phyloP scores from a whole-genome alignment of 75 land plant genomes.

The Chamaecyparis obtusa region DNA sequence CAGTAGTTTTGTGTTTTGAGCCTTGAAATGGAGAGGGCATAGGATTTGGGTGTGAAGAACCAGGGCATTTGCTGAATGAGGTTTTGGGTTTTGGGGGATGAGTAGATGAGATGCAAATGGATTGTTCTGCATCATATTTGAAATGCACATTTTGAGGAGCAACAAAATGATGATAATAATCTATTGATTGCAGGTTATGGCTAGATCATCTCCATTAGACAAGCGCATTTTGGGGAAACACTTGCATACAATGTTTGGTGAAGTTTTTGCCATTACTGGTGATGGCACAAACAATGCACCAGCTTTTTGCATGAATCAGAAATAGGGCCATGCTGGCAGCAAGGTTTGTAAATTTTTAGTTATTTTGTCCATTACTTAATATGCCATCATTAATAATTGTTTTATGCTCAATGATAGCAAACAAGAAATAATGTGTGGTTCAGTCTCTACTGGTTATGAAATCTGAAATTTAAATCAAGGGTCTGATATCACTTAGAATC shows the following conservation, averaged over 20 bases:
- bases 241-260: slow-evolving; percentile 50
- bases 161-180: background rate
- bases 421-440: too few species aligned
- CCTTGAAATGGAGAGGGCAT: too few species aligned
- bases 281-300: slow-evolving; percentile 99
- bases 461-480: too few species aligned
- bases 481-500: too few species aligned
- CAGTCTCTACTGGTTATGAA: too few species aligned
- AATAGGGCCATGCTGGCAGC: slow-evolving; percentile 98
- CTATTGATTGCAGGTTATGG: slow-evolving; percentile 75
- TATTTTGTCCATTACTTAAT: background rate
- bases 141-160: background rate
- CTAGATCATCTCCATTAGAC: slow-evolving; percentile 91
- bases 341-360: slow-evolving; percentile 50
- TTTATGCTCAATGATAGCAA: background rate
- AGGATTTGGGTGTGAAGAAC: too few species aligned
- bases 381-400: background rate
- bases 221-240: slow-evolving; percentile 84
- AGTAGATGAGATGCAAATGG: too few species aligned
- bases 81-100: too few species aligned
- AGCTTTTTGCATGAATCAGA: slow-evolving; percentile 96
- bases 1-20: too few species aligned
- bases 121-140: background rate
- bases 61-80: too few species aligned
- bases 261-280: slow-evolving; percentile 96